Evolutionary conservation across 257 asterid species (phyloP).

Genomic region (Solanum rostratum): DNA sequence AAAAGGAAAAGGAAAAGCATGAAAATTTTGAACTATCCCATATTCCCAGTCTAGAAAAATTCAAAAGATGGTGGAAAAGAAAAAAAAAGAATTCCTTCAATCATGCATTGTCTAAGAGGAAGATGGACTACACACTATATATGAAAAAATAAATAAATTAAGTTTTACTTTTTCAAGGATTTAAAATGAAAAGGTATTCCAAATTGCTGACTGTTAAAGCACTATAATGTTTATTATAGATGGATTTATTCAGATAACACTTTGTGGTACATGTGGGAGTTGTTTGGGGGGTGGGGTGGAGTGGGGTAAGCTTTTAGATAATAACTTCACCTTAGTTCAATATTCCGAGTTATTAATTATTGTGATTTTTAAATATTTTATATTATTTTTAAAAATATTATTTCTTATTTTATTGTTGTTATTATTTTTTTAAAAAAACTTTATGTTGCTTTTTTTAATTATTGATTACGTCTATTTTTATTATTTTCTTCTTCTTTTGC

Average conservation of each 20-base stretch:
- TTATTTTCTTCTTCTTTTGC: too few species aligned
- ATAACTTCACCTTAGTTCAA: neutral
- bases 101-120: conserved; percentile 34
- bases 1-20: neutral
- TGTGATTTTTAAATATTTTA: too few species aligned
- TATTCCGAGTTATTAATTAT: neutral
- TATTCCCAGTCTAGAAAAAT: conserved; percentile 5
- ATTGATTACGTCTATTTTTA: too few species aligned
- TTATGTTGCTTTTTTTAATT: too few species aligned
- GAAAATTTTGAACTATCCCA: conserved; percentile 3
- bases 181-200: conserved; percentile 23
- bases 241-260: neutral
- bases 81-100: conserved; percentile 28
- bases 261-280: neutral
- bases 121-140: neutral
- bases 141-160: neutral
- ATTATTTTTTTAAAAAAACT: too few species aligned
- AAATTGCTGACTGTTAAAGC: conserved; percentile 25
- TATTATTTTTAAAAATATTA: too few species aligned
- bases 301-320: neutral
- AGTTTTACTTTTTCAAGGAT: conserved; percentile 18
- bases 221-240: neutral
- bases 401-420: too few species aligned
- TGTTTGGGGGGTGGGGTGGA: neutral
- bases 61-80: conserved; percentile 21